Evolutionary conservation across 176 grass and related monocot species (phyloP).

Genomic region (Oryza australiensis): DNA sequence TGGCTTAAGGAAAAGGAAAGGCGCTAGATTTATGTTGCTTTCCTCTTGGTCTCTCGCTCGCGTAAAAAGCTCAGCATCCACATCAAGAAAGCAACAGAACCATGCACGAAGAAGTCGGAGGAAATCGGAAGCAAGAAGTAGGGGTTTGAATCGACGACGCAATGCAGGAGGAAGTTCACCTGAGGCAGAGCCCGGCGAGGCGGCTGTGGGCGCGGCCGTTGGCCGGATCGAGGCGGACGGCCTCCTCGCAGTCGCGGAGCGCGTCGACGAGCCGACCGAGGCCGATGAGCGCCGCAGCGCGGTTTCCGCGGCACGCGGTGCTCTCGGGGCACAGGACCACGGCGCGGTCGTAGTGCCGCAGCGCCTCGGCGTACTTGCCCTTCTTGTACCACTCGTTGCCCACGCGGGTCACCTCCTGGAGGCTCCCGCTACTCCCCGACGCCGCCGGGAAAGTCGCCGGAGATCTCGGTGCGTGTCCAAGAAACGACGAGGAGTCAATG

Average conservation of each 20-base stretch:
- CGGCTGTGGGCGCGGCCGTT: constrained; percentile 64
- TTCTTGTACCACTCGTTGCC: constrained; percentile 89
- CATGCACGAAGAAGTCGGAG: constrained; percentile 25
- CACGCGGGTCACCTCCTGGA: constrained; percentile 65
- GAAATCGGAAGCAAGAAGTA: constrained; percentile 35
- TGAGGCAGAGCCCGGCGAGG: constrained; percentile 62
- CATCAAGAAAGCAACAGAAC: constrained; percentile 48
- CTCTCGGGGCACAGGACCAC: constrained; percentile 70
- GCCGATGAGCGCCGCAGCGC: constrained; percentile 72
- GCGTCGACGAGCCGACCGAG: constrained; percentile 72
- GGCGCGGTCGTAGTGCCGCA: constrained; percentile 72
- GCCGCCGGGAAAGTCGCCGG: constrained; percentile 22
- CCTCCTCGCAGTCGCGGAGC: constrained; percentile 76
- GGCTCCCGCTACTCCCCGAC: constrained; percentile 28
- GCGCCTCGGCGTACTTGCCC: constrained; percentile 64
- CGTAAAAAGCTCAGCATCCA: constrained; percentile 33
- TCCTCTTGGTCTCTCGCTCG: constrained; percentile 26
- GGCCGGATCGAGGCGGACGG: constrained; percentile 63
- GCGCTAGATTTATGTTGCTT: constrained; percentile 37
- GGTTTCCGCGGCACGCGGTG: constrained; percentile 73
- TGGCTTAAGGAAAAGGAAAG: constrained; percentile 32
- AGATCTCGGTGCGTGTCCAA: constrained; percentile 28
- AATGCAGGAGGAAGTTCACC: constrained; percentile 59
- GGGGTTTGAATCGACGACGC: no score
- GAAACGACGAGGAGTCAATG: constrained; percentile 34